A percentile compares a stretch with the other conserved stretches of the same genome.
Evolutionary conservation across 768 basidiomycete genomes (phyloP).

Genomic region (Pleurotus djamor): DNA sequence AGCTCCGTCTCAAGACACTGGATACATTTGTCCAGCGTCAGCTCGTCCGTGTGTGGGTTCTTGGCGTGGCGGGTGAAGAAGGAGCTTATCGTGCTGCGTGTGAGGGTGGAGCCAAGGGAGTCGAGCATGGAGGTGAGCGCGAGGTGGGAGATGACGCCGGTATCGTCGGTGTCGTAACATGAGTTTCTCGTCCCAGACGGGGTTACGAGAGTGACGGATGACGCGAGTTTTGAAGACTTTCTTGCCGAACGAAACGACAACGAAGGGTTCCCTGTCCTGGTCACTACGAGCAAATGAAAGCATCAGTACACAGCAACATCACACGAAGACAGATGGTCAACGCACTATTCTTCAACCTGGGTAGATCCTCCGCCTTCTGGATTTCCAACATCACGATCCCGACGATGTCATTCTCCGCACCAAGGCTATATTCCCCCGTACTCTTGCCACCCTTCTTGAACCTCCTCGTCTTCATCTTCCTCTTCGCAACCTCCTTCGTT

Average conservation of each 20-base stretch:
- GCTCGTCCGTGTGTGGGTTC: conserved; percentile 59
- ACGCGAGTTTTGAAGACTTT: conserved; percentile 95
- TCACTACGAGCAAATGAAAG: conserved; percentile 48
- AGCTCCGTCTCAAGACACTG: conserved; percentile 85
- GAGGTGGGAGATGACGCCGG: conserved; percentile 66
- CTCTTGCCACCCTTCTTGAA: conserved; percentile 19
- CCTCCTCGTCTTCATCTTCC: conserved; percentile 8
- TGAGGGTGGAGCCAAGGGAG: conserved; percentile 93
- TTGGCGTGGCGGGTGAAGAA: conserved; percentile 80
- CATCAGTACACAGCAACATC: conserved; percentile 4
- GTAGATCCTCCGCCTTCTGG: conserved; percentile 77
- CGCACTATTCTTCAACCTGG: conserved; percentile 84
- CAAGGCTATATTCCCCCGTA: conserved; percentile 47
- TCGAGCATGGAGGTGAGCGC: conserved; percentile 96
- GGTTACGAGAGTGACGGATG: conserved; percentile 79
- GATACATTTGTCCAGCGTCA: conserved; percentile 80
- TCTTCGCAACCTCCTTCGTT: conserved; percentile 2
- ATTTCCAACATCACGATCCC: conserved; percentile 98
- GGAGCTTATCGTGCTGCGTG: conserved; percentile 68
- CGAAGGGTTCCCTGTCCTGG: conserved; percentile 94
- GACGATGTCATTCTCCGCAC: conserved; percentile 75
- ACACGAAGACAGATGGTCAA: no score
- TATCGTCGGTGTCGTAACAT: conserved; percentile 92
- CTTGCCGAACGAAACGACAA: conserved; percentile 94
- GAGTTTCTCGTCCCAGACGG: conserved; percentile 93